Evolutionary conservation across 805 yeast species (phyloP).

Genomic region (Cyberlindnera galapagoensis): DNA sequence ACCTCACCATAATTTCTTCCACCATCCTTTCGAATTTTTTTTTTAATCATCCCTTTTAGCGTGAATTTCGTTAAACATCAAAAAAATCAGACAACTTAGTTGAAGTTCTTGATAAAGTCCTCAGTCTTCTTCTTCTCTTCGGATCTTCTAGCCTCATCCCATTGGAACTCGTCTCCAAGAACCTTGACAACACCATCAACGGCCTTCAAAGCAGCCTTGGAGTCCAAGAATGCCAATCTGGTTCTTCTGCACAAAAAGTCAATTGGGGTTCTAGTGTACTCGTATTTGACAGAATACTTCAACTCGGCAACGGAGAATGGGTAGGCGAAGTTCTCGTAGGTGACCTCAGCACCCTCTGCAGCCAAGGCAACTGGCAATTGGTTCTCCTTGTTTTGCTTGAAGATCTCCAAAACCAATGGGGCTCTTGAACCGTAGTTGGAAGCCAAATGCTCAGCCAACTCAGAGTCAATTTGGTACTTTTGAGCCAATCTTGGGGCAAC

Average conservation of each 20-base stretch:
- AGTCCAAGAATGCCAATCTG: slow-evolving; percentile 86
- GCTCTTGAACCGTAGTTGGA: slow-evolving; percentile 88
- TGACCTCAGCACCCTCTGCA: slow-evolving; percentile 25
- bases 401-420: slow-evolving; percentile 60
- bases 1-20: too few relatives aligned
- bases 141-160: slow-evolving; percentile 58
- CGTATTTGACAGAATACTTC: slow-evolving; percentile 72
- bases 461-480: slow-evolving; percentile 63
- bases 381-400: slow-evolving; percentile 43
- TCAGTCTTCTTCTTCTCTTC: slow-evolving; percentile 46
- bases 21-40: too few relatives aligned
- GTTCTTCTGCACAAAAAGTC: slow-evolving; percentile 93
- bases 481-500: slow-evolving; percentile 76
- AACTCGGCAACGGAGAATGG: slow-evolving; percentile 92
- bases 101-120: slow-evolving; percentile 47
- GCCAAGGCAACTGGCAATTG: slow-evolving; percentile 65
- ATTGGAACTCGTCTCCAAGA: slow-evolving; percentile 72
- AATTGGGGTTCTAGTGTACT: slow-evolving; percentile 79
- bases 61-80: too few relatives aligned
- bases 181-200: slow-evolving; percentile 81
- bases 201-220: slow-evolving; percentile 72
- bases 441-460: slow-evolving; percentile 75
- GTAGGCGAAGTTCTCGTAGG: slow-evolving; percentile 53
- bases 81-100: slow-evolving; percentile 7
- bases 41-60: too few relatives aligned